Evolutionary conservation across 1,284 basidiomycete species (phyloP).

Genomic region (Microbotryum scabiosae): DNA sequence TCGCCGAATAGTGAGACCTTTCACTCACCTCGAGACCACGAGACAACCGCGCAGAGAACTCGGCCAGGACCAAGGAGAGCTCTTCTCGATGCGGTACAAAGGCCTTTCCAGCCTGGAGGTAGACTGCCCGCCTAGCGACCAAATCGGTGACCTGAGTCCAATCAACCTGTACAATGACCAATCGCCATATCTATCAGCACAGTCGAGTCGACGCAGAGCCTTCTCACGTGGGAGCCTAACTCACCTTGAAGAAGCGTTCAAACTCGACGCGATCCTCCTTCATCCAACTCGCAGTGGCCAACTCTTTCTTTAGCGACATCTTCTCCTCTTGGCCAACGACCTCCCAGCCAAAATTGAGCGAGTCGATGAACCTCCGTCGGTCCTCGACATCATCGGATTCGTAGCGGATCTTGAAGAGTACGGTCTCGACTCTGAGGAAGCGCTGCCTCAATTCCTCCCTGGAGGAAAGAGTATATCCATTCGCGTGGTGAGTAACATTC

Average conservation of each 20-base stretch:
- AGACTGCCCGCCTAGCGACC: conserved; percentile 73
- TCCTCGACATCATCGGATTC: conserved; percentile 60
- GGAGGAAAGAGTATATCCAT: background rate
- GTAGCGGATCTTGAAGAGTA: conserved; percentile 76
- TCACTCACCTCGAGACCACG: conserved; percentile 65
- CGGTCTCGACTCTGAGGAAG: conserved; percentile 82
- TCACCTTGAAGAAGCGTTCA: conserved; percentile 64
- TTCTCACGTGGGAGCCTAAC: conserved; percentile 1
- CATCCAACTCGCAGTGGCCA: conserved; percentile 45
- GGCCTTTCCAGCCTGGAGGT: conserved; percentile 73
- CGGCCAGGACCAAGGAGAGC: conserved; percentile 79
- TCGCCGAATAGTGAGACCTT: background rate
- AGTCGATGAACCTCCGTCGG: conserved; percentile 59
- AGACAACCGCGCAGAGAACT: conserved; percentile 69
- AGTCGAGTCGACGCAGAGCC: background rate
- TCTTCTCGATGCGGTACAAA: conserved; percentile 78
- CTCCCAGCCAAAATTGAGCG: conserved; percentile 72
- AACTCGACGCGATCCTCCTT: conserved; percentile 39
- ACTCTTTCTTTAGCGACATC: conserved; percentile 46
- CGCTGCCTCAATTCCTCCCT: conserved; percentile 85
- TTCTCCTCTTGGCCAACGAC: conserved; percentile 57
- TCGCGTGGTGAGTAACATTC: background rate
- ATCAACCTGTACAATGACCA: conserved; percentile 49
- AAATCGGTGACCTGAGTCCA: conserved; percentile 94
- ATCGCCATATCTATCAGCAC: background rate